Base-by-base conservation (phyloP, 1,284 basidiomycete species). In the Amylostereum chailletii region DNA sequence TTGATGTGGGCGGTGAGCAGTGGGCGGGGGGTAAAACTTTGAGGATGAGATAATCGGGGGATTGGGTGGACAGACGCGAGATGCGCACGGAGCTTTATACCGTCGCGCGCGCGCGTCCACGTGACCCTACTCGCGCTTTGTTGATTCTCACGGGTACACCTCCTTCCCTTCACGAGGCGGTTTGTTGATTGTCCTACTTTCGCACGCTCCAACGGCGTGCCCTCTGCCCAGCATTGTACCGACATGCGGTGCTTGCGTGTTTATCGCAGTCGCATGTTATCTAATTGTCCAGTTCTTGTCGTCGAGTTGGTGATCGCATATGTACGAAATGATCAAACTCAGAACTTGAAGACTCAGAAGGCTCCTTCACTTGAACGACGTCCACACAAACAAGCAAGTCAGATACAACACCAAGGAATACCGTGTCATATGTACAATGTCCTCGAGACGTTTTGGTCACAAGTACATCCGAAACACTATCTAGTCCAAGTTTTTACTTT, bases 161-260 rank as follows among this genome's bases (percentile, higher is more conserved):
- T 19, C 19, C 19, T 19, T 19, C 19, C 19, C 19, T 19, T 19
- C 19, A 19, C 19, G 54, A 56, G 59, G 60, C 61, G 63, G 58
- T 60, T 59, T 66, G 62, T 66, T 67, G 60, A 68, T 61, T 59
- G 61, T 40, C 55, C 55, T 65, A 66, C 63, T 60, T 64, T 67
- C 19, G 19, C 19, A 19, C 19, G 19, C 19, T 19, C 19, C 19
- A 19, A 19, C 19, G 36, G 36, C 36, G 36, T 37, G 36, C 36
- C 36, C n/a, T 37, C 36, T n/a, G 36, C n/a, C 36, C 36, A 7
- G 7, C 36, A n/a, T 8, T 37, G 8, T 7, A n/a, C 36, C 8
- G n/a, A 37, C 36, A 37, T 37, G 36, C 19, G 19, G 19, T 19
- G 19, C 19, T 19, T 19, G 19, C 19, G 19, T 19, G 19, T 19